Base-by-base conservation (phyloP, 2,329 filamentous ascomycete genomes). In the Ambrosiella beaveri region DNA sequence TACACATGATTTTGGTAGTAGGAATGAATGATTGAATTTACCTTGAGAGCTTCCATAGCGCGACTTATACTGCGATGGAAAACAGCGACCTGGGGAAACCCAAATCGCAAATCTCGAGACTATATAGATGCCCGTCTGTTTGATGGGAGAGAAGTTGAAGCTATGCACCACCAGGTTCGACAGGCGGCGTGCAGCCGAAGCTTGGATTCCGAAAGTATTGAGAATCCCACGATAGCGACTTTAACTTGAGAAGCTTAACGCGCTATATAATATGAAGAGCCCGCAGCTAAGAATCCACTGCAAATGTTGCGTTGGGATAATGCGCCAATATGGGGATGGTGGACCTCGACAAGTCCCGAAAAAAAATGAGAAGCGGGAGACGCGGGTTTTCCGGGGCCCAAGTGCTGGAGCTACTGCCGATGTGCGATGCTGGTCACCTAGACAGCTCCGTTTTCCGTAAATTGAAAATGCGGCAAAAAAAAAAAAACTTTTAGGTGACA, bases 11-110 rank as follows among this genome's bases (percentile, higher is more conserved):
- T 27, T 27, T 27, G 3, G 27, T 27, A 27, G 11, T 39, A 15
- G 38, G n/a, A 38, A 7, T 11, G 12, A 15, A 15, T 9, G n/a
- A 5, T 52, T 40, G 27, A 41, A 41, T 56, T 58, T 63, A 54
- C 56, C 44, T 57, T 54, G 38, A 52, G 41, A 49, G 40, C 59
- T 57, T 57, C 55, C 55, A 51, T 60, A 49, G 49, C 38, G 37
- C 54, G 45, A 57, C 49, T 61, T 51, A 59, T 54, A 55, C 47
- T 57, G 53, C 39, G 54, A 57, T 35, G 38, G 51, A 54, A 59
- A 19, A 27, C 27, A 4, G 5, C 3, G 27, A 15, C 35, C 52
- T 45, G 38, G 35, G 38, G 53, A 8, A 7, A 27, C 37, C 35
- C 27, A 53, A 56, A n/a, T 51, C 36, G 50, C 53, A 51, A 11